phyloP scores from a whole-genome alignment of 176 grass and related monocot genomes.

The Triticum turgidum region DNA sequence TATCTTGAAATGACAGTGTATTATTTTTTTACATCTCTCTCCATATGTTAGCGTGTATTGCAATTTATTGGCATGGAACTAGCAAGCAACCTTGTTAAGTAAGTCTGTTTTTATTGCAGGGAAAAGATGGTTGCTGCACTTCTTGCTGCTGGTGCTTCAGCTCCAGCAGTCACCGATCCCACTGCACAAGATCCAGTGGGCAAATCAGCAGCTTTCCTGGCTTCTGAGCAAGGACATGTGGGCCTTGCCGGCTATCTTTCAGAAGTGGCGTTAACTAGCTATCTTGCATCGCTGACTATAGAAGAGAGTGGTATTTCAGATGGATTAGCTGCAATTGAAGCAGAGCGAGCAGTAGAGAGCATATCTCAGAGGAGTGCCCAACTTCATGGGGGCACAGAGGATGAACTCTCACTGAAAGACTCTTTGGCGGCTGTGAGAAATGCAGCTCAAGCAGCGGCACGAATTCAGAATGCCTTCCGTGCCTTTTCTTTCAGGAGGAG shows the following conservation, averaged over 20 bases:
- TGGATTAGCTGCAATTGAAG: conserved; percentile 68
- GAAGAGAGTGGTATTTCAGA: conserved; percentile 59
- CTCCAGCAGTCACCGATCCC: conserved; percentile 84
- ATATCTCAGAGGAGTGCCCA: conserved; percentile 61
- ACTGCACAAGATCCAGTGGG: conserved; percentile 89
- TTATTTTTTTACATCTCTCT: not conserved
- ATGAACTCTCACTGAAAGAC: conserved; percentile 88
- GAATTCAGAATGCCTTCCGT: conserved; percentile 96
- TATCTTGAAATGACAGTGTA: not conserved
- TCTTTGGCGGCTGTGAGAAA: conserved; percentile 99
- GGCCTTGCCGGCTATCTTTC: conserved; percentile 94
- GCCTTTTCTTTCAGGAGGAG: conserved; percentile 90
- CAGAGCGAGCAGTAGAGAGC: conserved; percentile 62
- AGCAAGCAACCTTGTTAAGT: not conserved
- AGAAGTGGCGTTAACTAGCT: conserved; percentile 73
- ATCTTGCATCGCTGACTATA: conserved; percentile 80
- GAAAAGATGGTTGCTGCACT: conserved; percentile 93
- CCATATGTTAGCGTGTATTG: not conserved
- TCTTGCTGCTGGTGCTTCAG: conserved; percentile 78
- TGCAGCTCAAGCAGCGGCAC: conserved; percentile 81
- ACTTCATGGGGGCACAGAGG: conserved; percentile 59
- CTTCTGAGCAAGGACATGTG: conserved; percentile 68
- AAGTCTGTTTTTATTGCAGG: conserved; percentile 43
- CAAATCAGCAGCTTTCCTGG: conserved; percentile 92
- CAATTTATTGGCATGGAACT: conserved; percentile 10